Evolutionary conservation across 202 grass and related monocot species (phyloP), one percentile per base, ranked within the genome.

Genomic region (Schoenoplectus tabernaemontani): DNA sequence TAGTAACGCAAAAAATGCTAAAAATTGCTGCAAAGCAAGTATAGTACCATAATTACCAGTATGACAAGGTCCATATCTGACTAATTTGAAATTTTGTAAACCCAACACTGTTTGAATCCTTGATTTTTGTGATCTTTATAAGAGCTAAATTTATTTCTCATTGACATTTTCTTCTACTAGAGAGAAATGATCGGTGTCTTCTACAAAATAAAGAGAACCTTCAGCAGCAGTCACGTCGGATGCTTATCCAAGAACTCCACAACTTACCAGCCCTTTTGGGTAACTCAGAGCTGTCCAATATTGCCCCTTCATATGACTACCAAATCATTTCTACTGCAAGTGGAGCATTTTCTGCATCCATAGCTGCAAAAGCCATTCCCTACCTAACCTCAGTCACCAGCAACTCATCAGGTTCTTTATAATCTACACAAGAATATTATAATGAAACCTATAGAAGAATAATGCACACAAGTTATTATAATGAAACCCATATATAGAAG

Each of bases 201-300:
- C 70, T 84, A 51, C 59, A 77, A 67, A 90, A 91, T 64, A 76
- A 81, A 53, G 81, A 85, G 80, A 59, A 76, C 47, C 39, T 82
- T 80, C 79, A 74, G 83, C 82, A 70, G 60, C 77, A 83, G 34
- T 83, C 85, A 56, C 86, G 78, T 37, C 84, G 87, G 75, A 87
- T 83, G 68, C 83, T 97, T 64, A 83, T 90, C 42, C 48, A 84
- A 77, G 89, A 88, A 92, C 69, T 77, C 34, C 87, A 84, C 79
- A 97, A 97, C 70, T 72, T 97, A 51, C 86, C 79, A 83, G 91
- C 95, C 85, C 84, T 89, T 76, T 85, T 87, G 48, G 87, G 89
- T 26, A 91, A 88, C 74, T 42, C 84, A 76, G 86, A 69, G 46
- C 70, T 79, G 50, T 54, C 71, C 77, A 59, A 56, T 41, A 62